phyloP scores from a whole-genome alignment of 1,139 yeast species.

The Geotrichum reessii region DNA sequence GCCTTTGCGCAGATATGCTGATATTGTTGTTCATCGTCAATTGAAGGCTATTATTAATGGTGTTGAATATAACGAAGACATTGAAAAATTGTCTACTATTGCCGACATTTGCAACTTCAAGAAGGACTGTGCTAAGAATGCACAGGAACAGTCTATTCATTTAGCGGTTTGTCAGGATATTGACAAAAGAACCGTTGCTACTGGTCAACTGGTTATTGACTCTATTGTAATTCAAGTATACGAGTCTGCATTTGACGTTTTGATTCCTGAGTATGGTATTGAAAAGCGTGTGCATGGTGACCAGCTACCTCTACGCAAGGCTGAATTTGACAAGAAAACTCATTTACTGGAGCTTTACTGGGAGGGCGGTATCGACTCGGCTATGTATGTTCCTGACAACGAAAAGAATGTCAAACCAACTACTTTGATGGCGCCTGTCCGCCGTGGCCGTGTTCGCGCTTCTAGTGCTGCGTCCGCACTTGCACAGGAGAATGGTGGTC shows the following conservation, averaged over 20 bases:
- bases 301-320: conserved; percentile 85
- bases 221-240: conserved; percentile 90
- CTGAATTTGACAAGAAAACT: conserved; percentile 73
- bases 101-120: conserved; percentile 93
- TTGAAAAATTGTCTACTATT: conserved; percentile 69
- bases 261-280: conserved; percentile 90
- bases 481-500: conserved; percentile 40
- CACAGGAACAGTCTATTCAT: conserved; percentile 94
- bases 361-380: conserved; percentile 89
- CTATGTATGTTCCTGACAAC: conserved; percentile 85
- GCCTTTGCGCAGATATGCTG: conserved; percentile 89
- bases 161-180: conserved; percentile 77
- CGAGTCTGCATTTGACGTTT: conserved; percentile 92
- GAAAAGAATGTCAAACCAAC: conserved; percentile 52
- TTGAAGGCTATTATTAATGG: conserved; percentile 57
- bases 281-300: conserved; percentile 98
- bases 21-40: conserved; percentile 87
- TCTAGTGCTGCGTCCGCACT: conserved; percentile 58
- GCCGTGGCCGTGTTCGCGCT: conserved; percentile 41
- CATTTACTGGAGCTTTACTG: conserved; percentile 77
- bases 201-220: conserved; percentile 68
- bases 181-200: conserved; percentile 64
- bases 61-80: conserved; percentile 45
- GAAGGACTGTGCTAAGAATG: conserved; percentile 87
- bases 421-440: neutral